Conservation (phyloP, 768 basidiomycete species). For the Scleroderma bovista region DNA sequence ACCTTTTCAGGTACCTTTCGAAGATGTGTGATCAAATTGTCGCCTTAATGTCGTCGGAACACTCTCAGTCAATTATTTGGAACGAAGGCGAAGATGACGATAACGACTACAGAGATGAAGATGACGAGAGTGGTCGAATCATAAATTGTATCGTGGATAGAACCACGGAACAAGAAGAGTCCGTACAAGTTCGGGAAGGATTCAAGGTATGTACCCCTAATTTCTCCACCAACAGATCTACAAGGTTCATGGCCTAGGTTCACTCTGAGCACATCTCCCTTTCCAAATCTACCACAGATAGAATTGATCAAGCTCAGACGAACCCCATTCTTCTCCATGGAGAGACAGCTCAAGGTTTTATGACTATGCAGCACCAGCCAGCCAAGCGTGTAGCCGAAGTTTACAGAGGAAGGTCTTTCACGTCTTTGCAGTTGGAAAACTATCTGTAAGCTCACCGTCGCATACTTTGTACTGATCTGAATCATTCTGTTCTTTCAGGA, state of each 20-base stretch:
- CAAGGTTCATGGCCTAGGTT: not conserved
- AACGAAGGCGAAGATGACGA: slow-evolving; percentile 28
- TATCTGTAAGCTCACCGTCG: slow-evolving; percentile 10
- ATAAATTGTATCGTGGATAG: slow-evolving; percentile 47
- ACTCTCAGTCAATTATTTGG: slow-evolving; percentile 43
- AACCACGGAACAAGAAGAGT: slow-evolving; percentile 48
- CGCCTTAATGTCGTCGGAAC: slow-evolving; percentile 44
- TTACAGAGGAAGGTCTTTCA: not conserved
- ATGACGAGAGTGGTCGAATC: slow-evolving; percentile 30
- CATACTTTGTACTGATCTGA: not conserved
- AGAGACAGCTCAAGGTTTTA: slow-evolving; percentile 32
- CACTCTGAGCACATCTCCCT: slow-evolving; percentile 9
- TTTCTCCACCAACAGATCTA: too few species aligned
- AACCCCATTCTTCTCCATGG: slow-evolving; percentile 27
- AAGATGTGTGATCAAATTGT: slow-evolving; percentile 54
- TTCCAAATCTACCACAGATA: slow-evolving; percentile 4
- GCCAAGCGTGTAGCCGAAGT: not conserved
- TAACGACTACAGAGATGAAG: not conserved
- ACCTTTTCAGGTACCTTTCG: slow-evolving; percentile 46
- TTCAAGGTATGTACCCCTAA: not conserved
- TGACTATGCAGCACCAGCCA: slow-evolving; percentile 21
- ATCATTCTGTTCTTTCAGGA: slow-evolving; percentile 3
- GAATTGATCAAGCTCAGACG: slow-evolving; percentile 4
- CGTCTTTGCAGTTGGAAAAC: slow-evolving; percentile 5
- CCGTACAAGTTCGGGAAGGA: slow-evolving; percentile 20